A percentile compares a stretch with the other conserved stretches of the same genome.
Evolutionary conservation across 2,329 filamentous ascomycete genomes (phyloP).

Genomic region (Apiospora phragmitis): DNA sequence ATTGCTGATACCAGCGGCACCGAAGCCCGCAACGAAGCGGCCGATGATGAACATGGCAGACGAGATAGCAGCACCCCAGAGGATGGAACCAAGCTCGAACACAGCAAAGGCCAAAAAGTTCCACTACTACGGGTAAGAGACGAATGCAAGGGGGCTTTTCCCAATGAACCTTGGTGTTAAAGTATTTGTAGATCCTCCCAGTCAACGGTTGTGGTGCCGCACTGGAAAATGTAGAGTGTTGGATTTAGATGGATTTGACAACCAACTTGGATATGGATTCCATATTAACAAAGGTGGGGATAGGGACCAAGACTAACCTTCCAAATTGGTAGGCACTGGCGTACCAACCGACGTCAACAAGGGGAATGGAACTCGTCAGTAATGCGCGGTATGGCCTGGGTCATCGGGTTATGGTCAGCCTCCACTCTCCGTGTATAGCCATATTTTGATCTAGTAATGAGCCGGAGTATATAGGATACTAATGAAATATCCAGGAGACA

Average conservation of each 20-base stretch:
- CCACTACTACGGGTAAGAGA: neutral
- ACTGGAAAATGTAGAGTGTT: conserved; percentile 35
- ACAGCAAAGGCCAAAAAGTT: conserved; percentile 30
- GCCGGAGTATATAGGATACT: too few species aligned
- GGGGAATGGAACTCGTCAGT: conserved; percentile 40
- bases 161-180: conserved; percentile 32
- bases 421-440: too few species aligned
- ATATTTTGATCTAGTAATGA: too few species aligned
- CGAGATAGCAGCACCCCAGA: conserved; percentile 35
- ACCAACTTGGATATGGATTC: too few species aligned
- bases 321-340: conserved; percentile 37
- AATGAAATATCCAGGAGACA: too few species aligned
- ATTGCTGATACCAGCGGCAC: conserved; percentile 31
- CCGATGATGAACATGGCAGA: conserved; percentile 35
- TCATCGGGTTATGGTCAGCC: neutral
- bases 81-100: conserved; percentile 37
- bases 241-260: too few species aligned
- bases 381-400: conserved; percentile 36
- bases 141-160: neutral
- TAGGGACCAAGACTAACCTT: conserved; percentile 10
- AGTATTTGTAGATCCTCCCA: conserved; percentile 38
- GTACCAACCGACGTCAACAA: conserved; percentile 49
- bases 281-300: neutral
- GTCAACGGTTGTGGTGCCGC: conserved; percentile 38
- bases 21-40: conserved; percentile 36